Base-by-base conservation (phyloP, 139 green algal genomes). In the Volvox reticuliferus region DNA sequence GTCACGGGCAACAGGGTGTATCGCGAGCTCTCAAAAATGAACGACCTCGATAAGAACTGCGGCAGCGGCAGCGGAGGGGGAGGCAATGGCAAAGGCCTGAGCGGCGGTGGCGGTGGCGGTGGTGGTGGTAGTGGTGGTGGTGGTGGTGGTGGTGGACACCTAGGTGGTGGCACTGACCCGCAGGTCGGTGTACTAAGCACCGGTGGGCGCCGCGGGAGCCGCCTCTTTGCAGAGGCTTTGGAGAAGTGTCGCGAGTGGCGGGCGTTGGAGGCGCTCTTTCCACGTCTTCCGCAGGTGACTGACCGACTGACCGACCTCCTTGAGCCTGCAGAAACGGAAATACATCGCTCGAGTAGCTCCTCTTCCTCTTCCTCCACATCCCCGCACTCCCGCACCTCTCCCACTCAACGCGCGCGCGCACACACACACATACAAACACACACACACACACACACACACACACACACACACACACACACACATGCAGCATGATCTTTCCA, bases 21-120 rank as follows among this genome's bases (percentile, higher is more conserved):
- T 17, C 82, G 82, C 33, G 82, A 88, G 82, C 82, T 88, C 18
- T 36, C 33, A 62, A 88, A 88, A 69, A 88, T 88, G 82, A 36
- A 28, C 0, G 82, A 79, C 19, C 65, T 88, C 24, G 82, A 88
- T 35, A 13, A n/a, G 21, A 30, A 20, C 33, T 21, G 17, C 24
- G 80, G 16, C 33, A 30, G 55, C 44, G 44, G 44, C 80, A 19
- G 55, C 17, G 26, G 12, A n/a, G 80, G 21, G 20, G 33, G 14
- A 35, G 37, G 37, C 79, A 22, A 26, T 14, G 18, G 79, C 79
- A 26, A 33, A 22, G 32, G 33, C 33, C 32, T 28, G 1, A 28
- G 76, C 76, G 24, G 32, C 30, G 26, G n/a, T 18, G 19, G 50
- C 79, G 22, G 44, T 28, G 79, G 79, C 79, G 32, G n/a, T 30